Conservation (phyloP, 805 yeast species). For the Yarrowia osloensis region DNA sequence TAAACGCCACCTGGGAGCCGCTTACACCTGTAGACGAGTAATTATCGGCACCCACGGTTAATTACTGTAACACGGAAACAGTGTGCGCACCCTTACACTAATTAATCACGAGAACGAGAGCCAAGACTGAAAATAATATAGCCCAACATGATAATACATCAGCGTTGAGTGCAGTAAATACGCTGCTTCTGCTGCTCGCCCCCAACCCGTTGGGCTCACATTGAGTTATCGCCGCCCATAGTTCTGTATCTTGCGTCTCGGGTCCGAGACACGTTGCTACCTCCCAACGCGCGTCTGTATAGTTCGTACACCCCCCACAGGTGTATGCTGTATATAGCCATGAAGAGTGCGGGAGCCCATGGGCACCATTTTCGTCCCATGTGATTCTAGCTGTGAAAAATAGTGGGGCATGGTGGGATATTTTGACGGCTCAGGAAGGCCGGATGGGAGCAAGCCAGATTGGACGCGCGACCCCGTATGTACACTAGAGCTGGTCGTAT, state of each 20-base stretch:
- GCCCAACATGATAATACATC: neutral
- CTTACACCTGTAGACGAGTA: no score
- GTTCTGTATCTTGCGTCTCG: no score
- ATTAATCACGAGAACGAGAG: no score
- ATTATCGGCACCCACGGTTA: no score
- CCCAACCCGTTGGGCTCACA: neutral
- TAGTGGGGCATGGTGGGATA: neutral
- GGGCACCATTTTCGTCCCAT: neutral
- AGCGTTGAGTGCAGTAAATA: neutral
- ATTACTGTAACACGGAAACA: no score
- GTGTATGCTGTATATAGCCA: neutral
- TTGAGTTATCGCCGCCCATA: neutral
- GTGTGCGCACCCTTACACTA: neutral
- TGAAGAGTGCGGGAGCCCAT: neutral
- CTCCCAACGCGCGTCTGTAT: slow-evolving; percentile 20
- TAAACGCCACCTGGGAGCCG: no score
- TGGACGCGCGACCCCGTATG: neutral
- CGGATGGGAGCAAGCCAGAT: neutral
- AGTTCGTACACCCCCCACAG: neutral
- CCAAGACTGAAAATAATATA: neutral
- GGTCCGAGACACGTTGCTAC: neutral
- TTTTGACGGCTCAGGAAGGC: neutral
- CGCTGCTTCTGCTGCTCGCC: neutral
- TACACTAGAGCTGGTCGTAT: neutral
- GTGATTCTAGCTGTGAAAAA: neutral